phyloP scores from a whole-genome alignment of 2,329 filamentous ascomycete species.

The Emergomyces pasteurianus region DNA sequence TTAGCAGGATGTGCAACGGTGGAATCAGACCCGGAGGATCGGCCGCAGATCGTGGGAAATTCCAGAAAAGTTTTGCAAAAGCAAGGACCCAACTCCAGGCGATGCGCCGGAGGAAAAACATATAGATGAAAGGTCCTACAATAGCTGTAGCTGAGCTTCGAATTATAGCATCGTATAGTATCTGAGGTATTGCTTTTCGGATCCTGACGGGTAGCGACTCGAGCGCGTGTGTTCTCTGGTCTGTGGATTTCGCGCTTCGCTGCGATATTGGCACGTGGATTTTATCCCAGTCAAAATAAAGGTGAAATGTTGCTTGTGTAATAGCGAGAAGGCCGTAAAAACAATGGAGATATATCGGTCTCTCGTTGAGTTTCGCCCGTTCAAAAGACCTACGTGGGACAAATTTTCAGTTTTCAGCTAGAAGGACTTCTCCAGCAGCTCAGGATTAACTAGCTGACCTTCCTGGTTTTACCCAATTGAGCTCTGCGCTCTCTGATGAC shows the following conservation, averaged over 20 bases:
- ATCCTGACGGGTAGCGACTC: slow-evolving; percentile 29
- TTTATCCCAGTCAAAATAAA: slow-evolving; percentile 62
- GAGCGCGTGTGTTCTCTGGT: slow-evolving; percentile 26
- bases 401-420: not conserved
- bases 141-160: slow-evolving; percentile 30
- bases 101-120: slow-evolving; percentile 46
- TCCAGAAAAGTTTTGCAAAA: slow-evolving; percentile 61
- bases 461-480: slow-evolving; percentile 61
- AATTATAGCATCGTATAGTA: slow-evolving; percentile 23
- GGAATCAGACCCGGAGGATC: slow-evolving; percentile 41
- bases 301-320: slow-evolving; percentile 56
- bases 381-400: slow-evolving; percentile 40
- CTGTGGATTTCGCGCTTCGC: slow-evolving; percentile 19
- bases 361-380: slow-evolving; percentile 69
- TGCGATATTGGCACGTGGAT: slow-evolving; percentile 42
- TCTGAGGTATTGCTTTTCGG: slow-evolving; percentile 19
- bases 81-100: slow-evolving; percentile 60
- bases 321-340: slow-evolving; percentile 58
- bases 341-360: slow-evolving; percentile 65
- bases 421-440: not conserved
- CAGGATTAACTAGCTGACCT: slow-evolving; percentile 42
- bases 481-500: slow-evolving; percentile 44
- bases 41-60: slow-evolving; percentile 59
- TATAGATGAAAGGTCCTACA: slow-evolving; percentile 48
- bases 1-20: slow-evolving; percentile 46